Evolutionary conservation across 768 basidiomycete species (phyloP).

Genomic region (Glaciozyma antarctica): DNA sequence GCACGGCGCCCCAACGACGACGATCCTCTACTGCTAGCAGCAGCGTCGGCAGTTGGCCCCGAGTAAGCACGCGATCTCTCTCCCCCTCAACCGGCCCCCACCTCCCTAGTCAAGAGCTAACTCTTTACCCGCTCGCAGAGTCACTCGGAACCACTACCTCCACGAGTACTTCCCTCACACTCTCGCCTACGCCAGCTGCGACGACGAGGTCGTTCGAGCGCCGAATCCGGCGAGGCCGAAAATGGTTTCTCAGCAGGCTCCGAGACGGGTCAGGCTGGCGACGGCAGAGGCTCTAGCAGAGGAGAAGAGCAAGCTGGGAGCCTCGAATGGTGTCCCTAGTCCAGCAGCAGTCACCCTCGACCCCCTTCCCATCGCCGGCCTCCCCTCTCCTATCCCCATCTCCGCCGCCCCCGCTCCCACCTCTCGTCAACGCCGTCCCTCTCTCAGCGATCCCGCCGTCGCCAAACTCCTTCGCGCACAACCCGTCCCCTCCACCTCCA

Average conservation of each 20-base stretch:
- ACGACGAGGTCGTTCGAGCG: slow-evolving; percentile 14
- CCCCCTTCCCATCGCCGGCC: background rate
- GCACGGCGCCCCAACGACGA: no score
- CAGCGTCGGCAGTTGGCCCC: no score
- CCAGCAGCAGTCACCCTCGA: background rate
- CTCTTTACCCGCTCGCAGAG: slow-evolving; percentile 29
- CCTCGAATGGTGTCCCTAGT: background rate
- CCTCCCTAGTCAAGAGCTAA: no score
- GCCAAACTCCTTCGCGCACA: slow-evolving; percentile 22
- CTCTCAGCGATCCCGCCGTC: background rate
- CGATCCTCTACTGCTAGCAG: no score
- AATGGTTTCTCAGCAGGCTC: slow-evolving; percentile 33
- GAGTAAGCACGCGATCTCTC: no score
- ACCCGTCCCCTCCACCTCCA: slow-evolving; percentile 4
- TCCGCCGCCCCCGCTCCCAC: background rate
- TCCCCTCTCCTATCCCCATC: background rate
- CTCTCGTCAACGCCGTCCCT: background rate
- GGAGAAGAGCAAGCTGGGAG: background rate
- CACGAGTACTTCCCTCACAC: slow-evolving; percentile 62
- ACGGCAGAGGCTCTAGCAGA: slow-evolving; percentile 18
- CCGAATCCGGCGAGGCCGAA: slow-evolving; percentile 7
- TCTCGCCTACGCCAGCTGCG: slow-evolving; percentile 39
- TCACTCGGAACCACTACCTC: slow-evolving; percentile 75
- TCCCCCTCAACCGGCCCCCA: no score
- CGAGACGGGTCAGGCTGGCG: slow-evolving; percentile 29